A percentile compares a stretch with the other conserved stretches of the same genome.
Evolutionary conservation across 768 basidiomycete species (phyloP).

Genomic region (Amanita molliuscula): DNA sequence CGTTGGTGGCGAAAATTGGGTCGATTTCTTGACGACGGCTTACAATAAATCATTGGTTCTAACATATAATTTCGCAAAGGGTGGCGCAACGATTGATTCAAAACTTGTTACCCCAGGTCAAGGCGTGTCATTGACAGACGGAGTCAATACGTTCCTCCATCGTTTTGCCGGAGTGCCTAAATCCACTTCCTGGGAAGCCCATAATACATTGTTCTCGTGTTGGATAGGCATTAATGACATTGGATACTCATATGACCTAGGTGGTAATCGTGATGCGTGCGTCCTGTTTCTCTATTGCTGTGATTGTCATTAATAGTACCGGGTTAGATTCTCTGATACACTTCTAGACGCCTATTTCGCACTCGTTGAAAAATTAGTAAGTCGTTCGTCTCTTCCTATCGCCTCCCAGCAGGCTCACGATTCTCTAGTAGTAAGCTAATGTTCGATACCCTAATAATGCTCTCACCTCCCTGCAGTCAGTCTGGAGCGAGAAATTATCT

Average conservation of each 20-base stretch:
- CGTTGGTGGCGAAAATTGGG: slow-evolving; percentile 50
- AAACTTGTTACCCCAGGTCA: slow-evolving; percentile 42
- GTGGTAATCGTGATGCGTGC: slow-evolving; percentile 39
- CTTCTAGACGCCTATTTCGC: slow-evolving; percentile 41
- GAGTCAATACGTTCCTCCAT: slow-evolving; percentile 48
- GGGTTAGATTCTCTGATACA: slow-evolving; percentile 33
- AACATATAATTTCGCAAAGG: slow-evolving; percentile 59
- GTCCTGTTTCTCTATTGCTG: slow-evolving; percentile 11
- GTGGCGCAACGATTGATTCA: slow-evolving; percentile 56
- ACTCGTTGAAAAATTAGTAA: slow-evolving; percentile 36
- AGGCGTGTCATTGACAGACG: slow-evolving; percentile 46
- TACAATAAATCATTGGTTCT: slow-evolving; percentile 44
- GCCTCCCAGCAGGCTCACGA: slow-evolving; percentile 8
- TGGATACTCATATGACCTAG: slow-evolving; percentile 38
- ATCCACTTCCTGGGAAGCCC: slow-evolving; percentile 43
- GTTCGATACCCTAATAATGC: slow-evolving; percentile 1
- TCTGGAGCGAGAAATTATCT: slow-evolving; percentile 49
- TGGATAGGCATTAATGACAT: slow-evolving; percentile 71
- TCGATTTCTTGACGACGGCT: slow-evolving; percentile 39
- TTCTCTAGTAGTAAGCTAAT: slow-evolving; percentile 20
- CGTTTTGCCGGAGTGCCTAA: slow-evolving; percentile 37
- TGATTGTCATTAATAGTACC: not conserved
- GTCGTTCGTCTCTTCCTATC: slow-evolving; percentile 9
- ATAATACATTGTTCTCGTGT: slow-evolving; percentile 51
- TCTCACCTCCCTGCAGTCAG: slow-evolving; percentile 18